Evolutionary conservation across 495 filamentous ascomycete species (phyloP).

Genomic region (Daldinia decipiens): DNA sequence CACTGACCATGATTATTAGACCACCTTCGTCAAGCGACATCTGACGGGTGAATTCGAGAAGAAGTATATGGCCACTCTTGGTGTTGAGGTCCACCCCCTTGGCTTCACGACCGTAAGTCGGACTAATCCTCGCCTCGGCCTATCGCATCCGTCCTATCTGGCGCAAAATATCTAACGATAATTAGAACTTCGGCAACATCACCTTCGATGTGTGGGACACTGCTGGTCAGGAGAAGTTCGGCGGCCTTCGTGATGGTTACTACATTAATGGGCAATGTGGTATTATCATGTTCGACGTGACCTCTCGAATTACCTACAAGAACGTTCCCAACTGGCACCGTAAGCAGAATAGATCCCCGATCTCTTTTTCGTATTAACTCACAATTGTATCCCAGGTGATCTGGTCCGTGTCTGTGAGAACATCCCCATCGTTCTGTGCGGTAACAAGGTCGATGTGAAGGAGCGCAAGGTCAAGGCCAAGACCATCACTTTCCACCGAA

Average conservation of each 20-base stretch:
- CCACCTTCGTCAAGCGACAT: conserved; percentile 99
- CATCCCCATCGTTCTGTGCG: conserved; percentile 96
- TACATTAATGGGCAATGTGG: conserved; percentile 99
- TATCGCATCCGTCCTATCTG: conserved; percentile 22
- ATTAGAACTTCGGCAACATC: conserved; percentile 91
- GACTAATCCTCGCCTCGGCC: conserved; percentile 38
- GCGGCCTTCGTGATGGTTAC: conserved; percentile 99
- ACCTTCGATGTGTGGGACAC: conserved; percentile 99
- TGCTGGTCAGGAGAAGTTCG: conserved; percentile 99
- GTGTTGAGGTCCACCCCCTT: conserved; percentile 98
- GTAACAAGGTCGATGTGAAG: conserved; percentile 99
- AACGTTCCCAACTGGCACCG: conserved; percentile 99
- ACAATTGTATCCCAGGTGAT: conserved; percentile 73
- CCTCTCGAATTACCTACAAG: conserved; percentile 99
- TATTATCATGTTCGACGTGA: conserved; percentile 99
- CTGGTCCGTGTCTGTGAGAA: conserved; percentile 99
- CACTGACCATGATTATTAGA: conserved; percentile 66
- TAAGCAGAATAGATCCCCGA: conserved; percentile 62
- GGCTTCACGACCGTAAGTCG: conserved; percentile 89
- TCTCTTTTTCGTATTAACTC: conserved; percentile 4
- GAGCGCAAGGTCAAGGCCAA: conserved; percentile 99
- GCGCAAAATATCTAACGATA: conserved; percentile 46
- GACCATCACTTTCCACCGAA: conserved; percentile 99
- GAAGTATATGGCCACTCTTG: conserved; percentile 99
- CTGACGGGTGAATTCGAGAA: conserved; percentile 99